Base-by-base conservation (phyloP, 2,329 filamentous ascomycete genomes). In the Trichoderma guizhouense region DNA sequence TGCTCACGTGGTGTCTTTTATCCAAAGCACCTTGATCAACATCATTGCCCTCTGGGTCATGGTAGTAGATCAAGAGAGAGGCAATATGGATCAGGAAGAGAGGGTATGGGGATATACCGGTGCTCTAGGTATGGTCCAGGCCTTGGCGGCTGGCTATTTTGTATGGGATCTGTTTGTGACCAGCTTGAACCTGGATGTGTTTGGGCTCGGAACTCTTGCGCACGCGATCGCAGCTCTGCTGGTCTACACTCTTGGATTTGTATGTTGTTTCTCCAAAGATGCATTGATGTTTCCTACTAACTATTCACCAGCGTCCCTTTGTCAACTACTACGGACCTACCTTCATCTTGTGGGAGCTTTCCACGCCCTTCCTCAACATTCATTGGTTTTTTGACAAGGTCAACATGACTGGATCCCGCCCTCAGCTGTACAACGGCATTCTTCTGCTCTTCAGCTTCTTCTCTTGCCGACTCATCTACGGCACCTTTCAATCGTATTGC, bases 311-410 rank as follows among this genome's bases (percentile, higher is more conserved):
- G 93, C 87, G 92, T 73, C 93, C 93, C 2, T 95, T 95, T 78
- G 86, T 95, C 75, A 95, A 95, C 84, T 95, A 91, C 84, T 97
- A 96, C 81, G 92, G 88, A 71, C 87, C 88, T 71, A 89, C 89
- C 72, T 97, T 97, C 81, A 93, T 97, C 77, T 90, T 96, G 72
- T 97, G 94, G 88, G 93, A 97, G 81, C 88, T 97, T 51, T 95
- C 92, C 30, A 92, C 91, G 5, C 93, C 93, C 8, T 95, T 96
- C 81, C 86, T 96, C 72, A 97, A 97, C 79, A 88, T 95, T 79
- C 93, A 97, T 84, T 97, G 93, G 93, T 96, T 96, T 84, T 93
- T 92, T 82, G 93, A 97, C 82, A 97, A 97, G 84, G 84, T 95
- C 72, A 87, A 89, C 77, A 90, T 94, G 86, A 96, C 93, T 0